Percentiles rank a stretch among this genome's conserved stretches.
Conservation (phyloP, 768 basidiomycete species). For the Tylopilus plumbeoviolaceoides region DNA sequence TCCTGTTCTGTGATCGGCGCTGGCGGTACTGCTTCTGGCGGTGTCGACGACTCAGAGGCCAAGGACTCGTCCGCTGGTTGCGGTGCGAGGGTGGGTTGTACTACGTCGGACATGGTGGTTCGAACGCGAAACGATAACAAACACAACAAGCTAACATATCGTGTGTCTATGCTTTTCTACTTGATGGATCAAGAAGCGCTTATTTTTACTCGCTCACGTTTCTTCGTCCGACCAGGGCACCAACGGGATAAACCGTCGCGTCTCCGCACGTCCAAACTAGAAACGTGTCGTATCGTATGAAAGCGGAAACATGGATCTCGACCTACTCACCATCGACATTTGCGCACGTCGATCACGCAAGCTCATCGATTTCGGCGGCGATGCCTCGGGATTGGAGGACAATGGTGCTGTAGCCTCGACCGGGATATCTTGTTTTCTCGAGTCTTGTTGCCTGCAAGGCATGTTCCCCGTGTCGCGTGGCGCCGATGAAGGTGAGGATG, state of each 20-base stretch:
- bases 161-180: no score
- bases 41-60: constrained; percentile 25
- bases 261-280: constrained; percentile 24
- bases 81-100: constrained; percentile 37
- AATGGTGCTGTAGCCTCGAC: not conserved
- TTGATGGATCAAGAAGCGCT: no score
- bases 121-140: not conserved
- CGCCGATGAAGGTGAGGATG: constrained; percentile 8
- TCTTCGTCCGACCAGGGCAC: constrained; percentile 32
- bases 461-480: not conserved
- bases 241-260: constrained; percentile 29
- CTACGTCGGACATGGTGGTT: constrained; percentile 26
- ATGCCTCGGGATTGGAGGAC: constrained; percentile 4
- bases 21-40: constrained; percentile 48
- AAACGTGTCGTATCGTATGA: not conserved
- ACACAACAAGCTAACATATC: not conserved
- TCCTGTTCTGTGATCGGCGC: constrained; percentile 87
- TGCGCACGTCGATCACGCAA: constrained; percentile 31
- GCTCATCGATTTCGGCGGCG: constrained; percentile 27
- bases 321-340: constrained; percentile 22
- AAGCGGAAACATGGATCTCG: no score
- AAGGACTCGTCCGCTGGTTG: constrained; percentile 33
- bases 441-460: not conserved
- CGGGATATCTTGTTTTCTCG: no score
- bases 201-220: constrained; percentile 8